These are phyloP conservation scores for Naegleria lovaniensis DNA, from an alignment of 208 protist species.

Conservation along the genomic window DNA sequence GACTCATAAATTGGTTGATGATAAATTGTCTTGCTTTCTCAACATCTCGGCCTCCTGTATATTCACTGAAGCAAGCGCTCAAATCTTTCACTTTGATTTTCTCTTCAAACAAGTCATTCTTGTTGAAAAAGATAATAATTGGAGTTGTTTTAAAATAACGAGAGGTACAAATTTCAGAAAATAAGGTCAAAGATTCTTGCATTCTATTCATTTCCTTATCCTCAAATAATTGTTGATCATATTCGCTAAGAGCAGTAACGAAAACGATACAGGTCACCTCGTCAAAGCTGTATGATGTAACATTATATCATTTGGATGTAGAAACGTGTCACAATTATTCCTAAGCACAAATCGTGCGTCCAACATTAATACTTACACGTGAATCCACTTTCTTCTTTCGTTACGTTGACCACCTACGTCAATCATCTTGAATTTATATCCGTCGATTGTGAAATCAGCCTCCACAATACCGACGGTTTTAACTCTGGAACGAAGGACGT, in stretches of 20 bases:
- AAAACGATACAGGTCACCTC: conserved; percentile 54
- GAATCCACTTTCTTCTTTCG: conserved; percentile 39
- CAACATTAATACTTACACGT: too few species aligned
- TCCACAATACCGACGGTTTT: conserved; percentile 33
- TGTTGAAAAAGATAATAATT: conserved; percentile 75
- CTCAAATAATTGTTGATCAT: conserved; percentile 61
- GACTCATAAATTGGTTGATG: conserved; percentile 14
- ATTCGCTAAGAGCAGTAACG: conserved; percentile 52
- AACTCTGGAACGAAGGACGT: conserved; percentile 26
- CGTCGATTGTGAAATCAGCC: conserved; percentile 18
- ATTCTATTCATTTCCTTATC: conserved; percentile 65
- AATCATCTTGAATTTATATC: conserved; percentile 35
- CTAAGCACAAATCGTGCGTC: not conserved
- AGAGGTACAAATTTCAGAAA: conserved; percentile 62
- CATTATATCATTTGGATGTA: too few species aligned
- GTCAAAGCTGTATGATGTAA: conserved; percentile 9
- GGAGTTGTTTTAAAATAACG: conserved; percentile 57
- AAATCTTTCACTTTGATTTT: conserved; percentile 59
- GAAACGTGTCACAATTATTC: not conserved
- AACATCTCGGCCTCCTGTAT: conserved; percentile 27
- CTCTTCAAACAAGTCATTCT: conserved; percentile 66
- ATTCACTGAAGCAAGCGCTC: conserved; percentile 35
- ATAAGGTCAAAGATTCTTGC: conserved; percentile 63
- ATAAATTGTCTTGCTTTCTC: conserved; percentile 30
- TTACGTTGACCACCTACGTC: conserved; percentile 42